Evolutionary conservation across 208 protist species (phyloP), one percentile per base, ranked within the genome.

Genomic region (Vickermania ingenoplastis): DNA sequence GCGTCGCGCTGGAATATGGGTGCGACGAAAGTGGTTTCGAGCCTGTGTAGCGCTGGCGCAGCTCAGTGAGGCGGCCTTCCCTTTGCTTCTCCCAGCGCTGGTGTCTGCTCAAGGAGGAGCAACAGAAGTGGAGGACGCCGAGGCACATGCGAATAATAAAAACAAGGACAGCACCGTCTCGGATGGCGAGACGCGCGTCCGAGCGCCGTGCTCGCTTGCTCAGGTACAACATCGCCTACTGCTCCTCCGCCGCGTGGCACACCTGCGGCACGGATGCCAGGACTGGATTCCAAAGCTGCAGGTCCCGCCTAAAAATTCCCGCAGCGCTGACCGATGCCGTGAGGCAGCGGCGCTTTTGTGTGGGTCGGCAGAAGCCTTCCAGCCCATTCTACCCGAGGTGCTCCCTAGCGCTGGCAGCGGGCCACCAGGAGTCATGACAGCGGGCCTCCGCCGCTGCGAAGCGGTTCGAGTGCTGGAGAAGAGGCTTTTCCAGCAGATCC

Each of bases 21-120:
- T 71, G 3, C 24, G 11, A 22, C 14, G 30, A 28, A 2, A 17
- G 23, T 53, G 57, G 50, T 22, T 25, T 2, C 27, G 59, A 14
- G 71, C 64, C 28, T 56, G 73, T 27, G 57, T 73, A 28, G 78
- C 78, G 5, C 64, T 92, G 11, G 68, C 79, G 50, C 41, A 62
- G 30, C 58, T 89, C 11, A 63, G 77, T 53, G 81, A 92, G 49
- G 71, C 79, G 0, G 81, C 85, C 0, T 66, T 92, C 26, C 81
- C 81, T 0, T 61, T 78, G 61, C 67, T 65, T 36, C 45, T 71
- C 5, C 79, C 84, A 1, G 55, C 71, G 45, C 67, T 92, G 31
- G 27, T 73, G 17, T 49, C 58, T 14, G 4, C 3, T 1, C 41
- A 60, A 21, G 48, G 49, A 2, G 14, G 17, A 2, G 17, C 1